phyloP scores from a whole-genome alignment of 225 moss, liverwort and hornwort genomes.

The Physcomitrellopsis africana region DNA sequence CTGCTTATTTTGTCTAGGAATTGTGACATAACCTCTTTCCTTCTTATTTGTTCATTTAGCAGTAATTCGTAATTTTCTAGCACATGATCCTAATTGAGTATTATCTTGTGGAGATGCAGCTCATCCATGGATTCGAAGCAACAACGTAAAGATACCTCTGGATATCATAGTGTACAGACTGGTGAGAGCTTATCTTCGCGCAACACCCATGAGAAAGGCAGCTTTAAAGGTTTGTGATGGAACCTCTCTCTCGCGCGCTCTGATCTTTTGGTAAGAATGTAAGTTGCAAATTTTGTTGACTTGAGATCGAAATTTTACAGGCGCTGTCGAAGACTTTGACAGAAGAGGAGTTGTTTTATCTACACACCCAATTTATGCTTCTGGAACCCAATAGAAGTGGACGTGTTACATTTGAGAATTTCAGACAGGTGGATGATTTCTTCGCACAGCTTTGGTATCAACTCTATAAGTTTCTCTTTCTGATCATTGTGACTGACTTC shows the following conservation, averaged over 20 bases:
- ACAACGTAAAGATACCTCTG: conserved; percentile 81
- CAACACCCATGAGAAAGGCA: conserved; percentile 93
- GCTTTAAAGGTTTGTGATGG: conserved; percentile 77
- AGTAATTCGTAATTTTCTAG: neutral
- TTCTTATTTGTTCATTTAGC: neutral
- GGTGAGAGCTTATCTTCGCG: conserved; percentile 91
- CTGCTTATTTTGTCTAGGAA: neutral
- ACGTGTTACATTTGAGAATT: conserved; percentile 84
- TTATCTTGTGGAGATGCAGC: conserved; percentile 53
- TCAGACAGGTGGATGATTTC: conserved; percentile 64
- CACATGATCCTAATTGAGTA: conserved; percentile 7
- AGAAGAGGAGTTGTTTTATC: conserved; percentile 83
- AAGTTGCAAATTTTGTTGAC: conserved; percentile 15
- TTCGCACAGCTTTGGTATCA: neutral
- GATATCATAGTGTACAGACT: conserved; percentile 99
- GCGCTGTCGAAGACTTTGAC: conserved; percentile 86
- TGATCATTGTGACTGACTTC: neutral
- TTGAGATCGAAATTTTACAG: conserved; percentile 45
- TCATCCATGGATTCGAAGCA: conserved; percentile 96
- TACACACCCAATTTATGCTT: conserved; percentile 85
- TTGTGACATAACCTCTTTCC: neutral
- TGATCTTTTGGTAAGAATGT: conserved; percentile 1
- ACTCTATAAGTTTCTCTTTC: neutral
- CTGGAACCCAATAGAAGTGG: conserved; percentile 83
- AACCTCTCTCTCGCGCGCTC: neutral